Percentiles rank a stretch among this genome's conserved stretches.
Evolutionary conservation across 2,329 filamentous ascomycete genomes (phyloP).

Genomic region (Claviceps digitariae): DNA sequence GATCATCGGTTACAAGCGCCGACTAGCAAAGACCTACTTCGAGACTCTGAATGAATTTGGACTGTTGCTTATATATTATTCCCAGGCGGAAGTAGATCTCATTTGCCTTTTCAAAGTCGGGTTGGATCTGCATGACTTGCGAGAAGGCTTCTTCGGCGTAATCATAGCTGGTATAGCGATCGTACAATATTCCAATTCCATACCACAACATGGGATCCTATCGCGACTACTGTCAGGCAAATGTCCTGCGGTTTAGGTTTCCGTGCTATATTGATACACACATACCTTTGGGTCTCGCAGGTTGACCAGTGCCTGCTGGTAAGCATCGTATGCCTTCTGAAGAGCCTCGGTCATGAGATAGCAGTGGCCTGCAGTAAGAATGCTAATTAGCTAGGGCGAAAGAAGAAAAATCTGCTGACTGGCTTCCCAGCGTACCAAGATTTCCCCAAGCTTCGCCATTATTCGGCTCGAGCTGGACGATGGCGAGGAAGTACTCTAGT

Average conservation of each 20-base stretch:
- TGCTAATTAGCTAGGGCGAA: not conserved
- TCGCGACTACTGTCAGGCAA: not conserved
- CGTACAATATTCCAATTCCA: conserved; percentile 93
- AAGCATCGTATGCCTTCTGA: conserved; percentile 91
- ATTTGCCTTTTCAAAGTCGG: conserved; percentile 95
- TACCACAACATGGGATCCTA: conserved; percentile 98
- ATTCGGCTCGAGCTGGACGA: conserved; percentile 73
- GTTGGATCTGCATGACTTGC: conserved; percentile 97
- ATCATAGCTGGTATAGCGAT: conserved; percentile 89
- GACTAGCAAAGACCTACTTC: conserved; percentile 49
- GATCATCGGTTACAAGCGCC: not conserved
- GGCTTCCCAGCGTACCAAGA: conserved; percentile 48
- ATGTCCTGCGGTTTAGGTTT: not conserved
- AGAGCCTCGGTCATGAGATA: conserved; percentile 98
- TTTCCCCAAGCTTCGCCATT: conserved; percentile 97
- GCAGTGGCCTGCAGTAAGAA: conserved; percentile 60
- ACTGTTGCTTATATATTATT: conserved; percentile 99
- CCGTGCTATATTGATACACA: not conserved
- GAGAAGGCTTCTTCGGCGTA: conserved; percentile 97
- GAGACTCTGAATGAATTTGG: conserved; percentile 82
- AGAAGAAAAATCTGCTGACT: conserved; percentile 12
- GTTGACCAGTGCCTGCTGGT: conserved; percentile 90
- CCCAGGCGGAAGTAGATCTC: conserved; percentile 97
- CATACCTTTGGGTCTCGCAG: conserved; percentile 80
- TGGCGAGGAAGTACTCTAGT: conserved; percentile 82